These are phyloP conservation scores for Sisymbrium irio DNA, from an alignment of 345 rosid species.

Conservation along the genomic window DNA sequence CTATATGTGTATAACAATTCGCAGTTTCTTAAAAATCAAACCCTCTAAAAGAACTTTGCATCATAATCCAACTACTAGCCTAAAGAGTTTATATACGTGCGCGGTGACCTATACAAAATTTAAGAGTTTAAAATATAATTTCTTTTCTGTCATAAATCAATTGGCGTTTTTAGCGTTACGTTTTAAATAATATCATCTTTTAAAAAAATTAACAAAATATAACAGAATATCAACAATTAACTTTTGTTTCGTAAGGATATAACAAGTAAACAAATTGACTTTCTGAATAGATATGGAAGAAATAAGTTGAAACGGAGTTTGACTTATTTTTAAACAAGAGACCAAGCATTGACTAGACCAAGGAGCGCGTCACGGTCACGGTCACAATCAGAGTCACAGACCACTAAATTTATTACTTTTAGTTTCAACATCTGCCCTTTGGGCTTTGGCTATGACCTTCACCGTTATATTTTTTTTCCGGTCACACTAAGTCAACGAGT, in stretches of 20 bases:
- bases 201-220: not conserved
- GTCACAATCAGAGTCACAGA: conserved; percentile 18
- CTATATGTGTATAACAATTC: not conserved
- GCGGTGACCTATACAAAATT: not conserved
- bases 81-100: too few species aligned
- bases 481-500: conserved; percentile 31
- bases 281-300: not conserved
- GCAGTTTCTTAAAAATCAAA: not conserved
- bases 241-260: not conserved
- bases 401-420: conserved; percentile 3
- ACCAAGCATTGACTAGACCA: conserved; percentile 15
- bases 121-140: not conserved
- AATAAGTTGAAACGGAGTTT: conserved; percentile 25
- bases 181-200: not conserved
- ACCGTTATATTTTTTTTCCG: conserved; percentile 12
- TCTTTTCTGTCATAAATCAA: not conserved
- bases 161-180: not conserved
- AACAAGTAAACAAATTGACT: conserved; percentile 12
- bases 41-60: too few species aligned
- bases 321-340: conserved; percentile 36
- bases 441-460: conserved; percentile 31
- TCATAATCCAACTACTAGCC: too few species aligned
- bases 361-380: conserved; percentile 6
- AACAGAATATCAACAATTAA: not conserved
- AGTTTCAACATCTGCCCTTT: not conserved